A percentile compares a stretch with the other conserved stretches of the same genome.
Conservation (phyloP, 2,329 filamentous ascomycete genomes). For the Blastomyces gilchristii region DNA sequence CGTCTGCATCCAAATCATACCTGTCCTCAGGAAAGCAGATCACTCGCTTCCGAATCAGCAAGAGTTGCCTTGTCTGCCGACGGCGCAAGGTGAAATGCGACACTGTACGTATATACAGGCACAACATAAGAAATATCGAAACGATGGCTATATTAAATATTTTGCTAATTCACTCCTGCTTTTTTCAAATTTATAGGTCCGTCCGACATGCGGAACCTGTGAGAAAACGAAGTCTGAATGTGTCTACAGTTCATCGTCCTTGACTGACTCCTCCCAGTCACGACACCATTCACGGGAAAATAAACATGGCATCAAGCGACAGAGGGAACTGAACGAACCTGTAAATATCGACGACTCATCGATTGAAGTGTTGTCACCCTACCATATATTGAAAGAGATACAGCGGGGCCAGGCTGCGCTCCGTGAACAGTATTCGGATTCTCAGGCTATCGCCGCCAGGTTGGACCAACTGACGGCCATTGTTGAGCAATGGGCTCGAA, state of each 20-base stretch:
- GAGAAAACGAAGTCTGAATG: slow-evolving; percentile 35
- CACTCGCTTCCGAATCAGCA: slow-evolving; percentile 39
- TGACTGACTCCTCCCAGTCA: slow-evolving; percentile 12
- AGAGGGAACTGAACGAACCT: background rate
- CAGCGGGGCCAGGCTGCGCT: slow-evolving; percentile 18
- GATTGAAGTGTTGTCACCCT: slow-evolving; percentile 26
- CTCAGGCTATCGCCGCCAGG: slow-evolving; percentile 34
- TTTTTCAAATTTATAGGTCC: slow-evolving; percentile 22
- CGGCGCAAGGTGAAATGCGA: slow-evolving; percentile 39
- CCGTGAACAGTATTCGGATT: slow-evolving; percentile 19
- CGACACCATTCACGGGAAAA: slow-evolving; percentile 8
- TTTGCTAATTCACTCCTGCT: slow-evolving; percentile 5
- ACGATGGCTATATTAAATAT: background rate
- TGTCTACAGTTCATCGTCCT: slow-evolving; percentile 27
- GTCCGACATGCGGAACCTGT: slow-evolving; percentile 39
- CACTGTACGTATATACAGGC: slow-evolving; percentile 11
- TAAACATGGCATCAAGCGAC: slow-evolving; percentile 27
- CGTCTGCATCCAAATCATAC: background rate
- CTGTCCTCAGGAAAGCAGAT: slow-evolving; percentile 30
- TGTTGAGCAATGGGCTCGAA: slow-evolving; percentile 35
- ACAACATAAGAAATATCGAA: background rate
- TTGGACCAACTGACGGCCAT: slow-evolving; percentile 36
- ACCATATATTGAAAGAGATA: slow-evolving; percentile 22
- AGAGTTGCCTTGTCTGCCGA: slow-evolving; percentile 39
- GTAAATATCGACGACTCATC: slow-evolving; percentile 12